A percentile compares a stretch with the other conserved stretches of the same genome.
phyloP scores from a whole-genome alignment of 176 grass and related monocot genomes.

The Guadua angustifolia region DNA sequence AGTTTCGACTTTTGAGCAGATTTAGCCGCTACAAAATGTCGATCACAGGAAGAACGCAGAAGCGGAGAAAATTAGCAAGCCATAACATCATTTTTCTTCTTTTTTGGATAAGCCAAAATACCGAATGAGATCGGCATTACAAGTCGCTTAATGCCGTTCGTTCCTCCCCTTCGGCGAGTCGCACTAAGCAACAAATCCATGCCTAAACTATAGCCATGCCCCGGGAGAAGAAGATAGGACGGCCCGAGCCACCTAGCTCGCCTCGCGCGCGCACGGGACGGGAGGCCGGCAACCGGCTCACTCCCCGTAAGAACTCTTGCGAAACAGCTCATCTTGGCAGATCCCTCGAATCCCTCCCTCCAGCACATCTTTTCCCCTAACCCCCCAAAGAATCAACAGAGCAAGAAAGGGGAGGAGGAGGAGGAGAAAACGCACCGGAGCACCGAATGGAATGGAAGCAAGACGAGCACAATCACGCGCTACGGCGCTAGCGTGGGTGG shows the following conservation, averaged over 20 bases:
- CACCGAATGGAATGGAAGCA: background rate
- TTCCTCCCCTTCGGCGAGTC: background rate
- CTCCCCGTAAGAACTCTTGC: background rate
- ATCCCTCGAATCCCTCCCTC: background rate
- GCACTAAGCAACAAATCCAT: background rate
- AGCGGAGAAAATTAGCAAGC: conserved; percentile 4
- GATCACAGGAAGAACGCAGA: background rate
- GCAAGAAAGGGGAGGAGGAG: background rate
- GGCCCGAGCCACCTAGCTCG: background rate
- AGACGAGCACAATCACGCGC: background rate
- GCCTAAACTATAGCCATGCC: too few species aligned
- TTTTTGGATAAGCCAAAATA: background rate
- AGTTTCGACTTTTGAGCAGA: background rate
- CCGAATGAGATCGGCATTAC: background rate
- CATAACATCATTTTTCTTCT: background rate
- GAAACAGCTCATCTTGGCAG: background rate
- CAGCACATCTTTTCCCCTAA: background rate
- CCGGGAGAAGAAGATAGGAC: background rate
- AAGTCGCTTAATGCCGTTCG: background rate
- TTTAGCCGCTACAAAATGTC: background rate
- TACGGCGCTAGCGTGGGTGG: too few species aligned
- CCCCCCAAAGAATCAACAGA: background rate
- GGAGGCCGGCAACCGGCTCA: background rate
- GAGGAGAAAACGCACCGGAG: background rate
- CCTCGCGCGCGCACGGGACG: background rate